Evolutionary conservation across 2,329 filamentous ascomycete genomes (phyloP).

Genomic region (Myotisia sp.): DNA sequence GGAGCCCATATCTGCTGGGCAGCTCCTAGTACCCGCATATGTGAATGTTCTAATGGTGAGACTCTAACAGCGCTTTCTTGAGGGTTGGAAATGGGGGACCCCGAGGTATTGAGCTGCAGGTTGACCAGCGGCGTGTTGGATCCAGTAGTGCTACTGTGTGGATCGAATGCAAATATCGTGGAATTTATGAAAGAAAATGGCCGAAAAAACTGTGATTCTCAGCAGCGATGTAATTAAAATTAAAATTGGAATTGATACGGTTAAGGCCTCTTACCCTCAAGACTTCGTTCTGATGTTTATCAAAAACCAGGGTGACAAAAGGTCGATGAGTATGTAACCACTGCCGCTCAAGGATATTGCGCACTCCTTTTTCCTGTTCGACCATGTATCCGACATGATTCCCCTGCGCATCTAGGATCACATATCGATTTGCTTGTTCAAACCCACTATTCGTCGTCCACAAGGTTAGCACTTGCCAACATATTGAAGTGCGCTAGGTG

Average conservation of each 20-base stretch:
- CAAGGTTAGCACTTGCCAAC: neutral
- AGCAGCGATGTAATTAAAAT: neutral
- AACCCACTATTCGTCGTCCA: constrained; percentile 35
- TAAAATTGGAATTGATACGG: neutral
- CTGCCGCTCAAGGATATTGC: constrained; percentile 42
- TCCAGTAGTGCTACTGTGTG: constrained; percentile 25
- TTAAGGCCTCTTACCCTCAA: constrained; percentile 31
- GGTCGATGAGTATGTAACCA: constrained; percentile 48
- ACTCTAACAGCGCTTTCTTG: constrained; percentile 36
- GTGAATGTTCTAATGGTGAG: constrained; percentile 38
- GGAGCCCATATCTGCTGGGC: constrained; percentile 51
- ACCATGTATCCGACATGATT: constrained; percentile 51
- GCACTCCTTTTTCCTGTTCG: constrained; percentile 47
- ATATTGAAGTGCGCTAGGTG: neutral
- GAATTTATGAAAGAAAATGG: constrained; percentile 52
- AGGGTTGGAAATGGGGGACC: too few species aligned
- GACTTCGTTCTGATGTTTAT: constrained; percentile 45
- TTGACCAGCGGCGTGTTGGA: constrained; percentile 28
- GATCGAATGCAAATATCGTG: constrained; percentile 43
- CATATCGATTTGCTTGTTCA: constrained; percentile 52
- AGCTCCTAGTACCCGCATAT: constrained; percentile 51
- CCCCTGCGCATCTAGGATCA: constrained; percentile 50
- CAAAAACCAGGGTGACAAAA: constrained; percentile 53
- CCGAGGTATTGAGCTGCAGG: constrained; percentile 21
- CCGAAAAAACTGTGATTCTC: constrained; percentile 37